Evolutionary conservation across 2,329 filamentous ascomycete genomes (phyloP), one percentile per base, ranked within the genome.

Genomic region (Dendrostoma leiphaemia): DNA sequence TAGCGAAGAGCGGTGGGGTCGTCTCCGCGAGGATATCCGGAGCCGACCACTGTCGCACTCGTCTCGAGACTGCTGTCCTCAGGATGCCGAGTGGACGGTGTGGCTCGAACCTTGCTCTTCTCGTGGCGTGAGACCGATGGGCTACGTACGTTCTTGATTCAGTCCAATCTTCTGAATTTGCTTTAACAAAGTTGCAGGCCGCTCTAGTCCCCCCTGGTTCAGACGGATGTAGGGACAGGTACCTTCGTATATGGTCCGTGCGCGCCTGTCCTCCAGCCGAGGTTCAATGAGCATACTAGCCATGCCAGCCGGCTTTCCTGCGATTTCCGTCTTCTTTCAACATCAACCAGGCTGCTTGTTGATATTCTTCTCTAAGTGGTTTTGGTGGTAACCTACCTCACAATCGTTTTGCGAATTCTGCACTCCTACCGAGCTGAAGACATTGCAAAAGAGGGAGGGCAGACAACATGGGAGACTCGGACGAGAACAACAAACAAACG

Each of bases 401-500:
- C n/a, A n/a, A n/a, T n/a, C n/a, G n/a, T n/a, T n/a, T 10, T 7
- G 23, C 15, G 23, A 26, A 6, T n/a, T n/a, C 15, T 6, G 6
- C 34, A 37, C 29, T 3, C 29, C 29, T 13, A 9, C 29, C 29
- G 29, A 9, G 8, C 13, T 32, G 29, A 13, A 2, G 8, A 13
- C n/a, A n/a, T n/a, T n/a, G n/a, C n/a, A n/a, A n/a, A n/a, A n/a
- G n/a, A n/a, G n/a, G 3, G 17, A 41, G 7, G 15, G 2, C 1
- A 26, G 2, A 23, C 4, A 53, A 21, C 17, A 67, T 67, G 65
- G 53, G 58, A 24, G 62, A 63, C 51, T 23, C 50, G 2, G 59
- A 62, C 13, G 49, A 62, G 8, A 51, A 61, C 21, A 55, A 56
- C 19, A 53, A 60, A 24, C 37, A 38, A 21, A 43, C 35, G 28